phyloP scores from a whole-genome alignment of 225 moss, liverwort and hornwort species.

The Antitrichia curtipendula region DNA sequence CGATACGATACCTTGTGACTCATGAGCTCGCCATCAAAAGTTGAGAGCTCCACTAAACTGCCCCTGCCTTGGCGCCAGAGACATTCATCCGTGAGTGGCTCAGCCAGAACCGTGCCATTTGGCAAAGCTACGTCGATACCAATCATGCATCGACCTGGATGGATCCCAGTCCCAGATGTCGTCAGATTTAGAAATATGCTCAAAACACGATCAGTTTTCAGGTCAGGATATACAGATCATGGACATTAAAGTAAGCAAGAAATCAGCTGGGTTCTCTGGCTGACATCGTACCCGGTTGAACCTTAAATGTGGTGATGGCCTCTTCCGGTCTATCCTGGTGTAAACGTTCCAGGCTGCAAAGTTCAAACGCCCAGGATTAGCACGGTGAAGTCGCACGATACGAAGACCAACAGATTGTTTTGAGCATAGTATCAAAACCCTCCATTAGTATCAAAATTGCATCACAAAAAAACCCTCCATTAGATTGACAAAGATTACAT shows the following conservation, averaged over 20 bases:
- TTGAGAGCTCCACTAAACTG: conserved; percentile 61
- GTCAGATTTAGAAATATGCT: background rate
- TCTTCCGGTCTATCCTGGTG: conserved; percentile 9
- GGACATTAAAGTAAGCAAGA: background rate
- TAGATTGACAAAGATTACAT: background rate
- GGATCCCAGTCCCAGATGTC: background rate
- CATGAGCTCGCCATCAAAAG: conserved; percentile 40
- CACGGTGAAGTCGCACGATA: background rate
- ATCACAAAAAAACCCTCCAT: background rate
- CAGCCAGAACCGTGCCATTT: conserved; percentile 32
- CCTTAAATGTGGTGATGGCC: background rate
- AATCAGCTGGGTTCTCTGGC: background rate
- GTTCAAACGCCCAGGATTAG: background rate
- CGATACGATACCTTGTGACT: conserved; percentile 26
- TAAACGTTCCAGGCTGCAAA: conserved; percentile 13
- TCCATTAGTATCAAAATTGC: too few relatives aligned
- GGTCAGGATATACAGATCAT: background rate
- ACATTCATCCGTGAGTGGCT: conserved; percentile 39
- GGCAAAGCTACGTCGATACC: conserved; percentile 45
- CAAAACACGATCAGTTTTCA: background rate
- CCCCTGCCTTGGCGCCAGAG: conserved; percentile 69
- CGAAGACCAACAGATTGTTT: background rate
- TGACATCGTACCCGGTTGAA: conserved; percentile 37
- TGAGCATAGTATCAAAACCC: background rate
- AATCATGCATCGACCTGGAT: conserved; percentile 40